Evolutionary conservation across 306 rosid species (phyloP).

Genomic region (Quercus robur): DNA sequence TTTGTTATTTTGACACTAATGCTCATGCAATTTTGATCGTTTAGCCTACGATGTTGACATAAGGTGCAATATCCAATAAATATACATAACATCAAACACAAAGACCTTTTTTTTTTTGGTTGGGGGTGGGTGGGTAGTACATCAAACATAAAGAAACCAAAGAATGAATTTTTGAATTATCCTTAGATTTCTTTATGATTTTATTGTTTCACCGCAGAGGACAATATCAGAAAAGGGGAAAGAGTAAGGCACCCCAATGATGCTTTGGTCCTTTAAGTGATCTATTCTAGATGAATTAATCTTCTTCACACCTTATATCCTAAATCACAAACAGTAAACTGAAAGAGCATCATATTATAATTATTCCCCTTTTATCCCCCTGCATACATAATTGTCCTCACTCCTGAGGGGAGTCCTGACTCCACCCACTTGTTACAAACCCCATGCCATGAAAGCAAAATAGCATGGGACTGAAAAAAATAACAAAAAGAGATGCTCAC

Average conservation of each 20-base stretch:
- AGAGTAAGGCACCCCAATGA: not conserved
- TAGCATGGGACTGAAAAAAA: not conserved
- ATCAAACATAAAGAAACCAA: no score
- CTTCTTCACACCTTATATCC: not conserved
- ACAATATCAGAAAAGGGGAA: not conserved
- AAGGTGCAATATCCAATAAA: no score
- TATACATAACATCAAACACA: no score
- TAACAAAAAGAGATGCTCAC: not conserved
- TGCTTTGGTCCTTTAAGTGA: not conserved
- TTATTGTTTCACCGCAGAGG: not conserved
- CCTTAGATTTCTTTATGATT: no score
- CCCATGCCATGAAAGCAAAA: not conserved
- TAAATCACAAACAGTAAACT: not conserved
- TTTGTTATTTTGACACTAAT: no score
- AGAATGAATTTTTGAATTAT: no score
- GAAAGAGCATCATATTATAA: not conserved
- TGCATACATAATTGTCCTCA: not conserved
- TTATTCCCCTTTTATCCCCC: not conserved
- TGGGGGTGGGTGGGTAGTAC: no score
- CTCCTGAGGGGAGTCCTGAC: not conserved
- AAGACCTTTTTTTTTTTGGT: no score
- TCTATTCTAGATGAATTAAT: not conserved
- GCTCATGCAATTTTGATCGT: no score
- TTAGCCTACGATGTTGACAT: no score
- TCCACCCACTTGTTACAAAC: not conserved